phyloP scores from a whole-genome alignment of 345 rosid species.

The Aegle marmelos region DNA sequence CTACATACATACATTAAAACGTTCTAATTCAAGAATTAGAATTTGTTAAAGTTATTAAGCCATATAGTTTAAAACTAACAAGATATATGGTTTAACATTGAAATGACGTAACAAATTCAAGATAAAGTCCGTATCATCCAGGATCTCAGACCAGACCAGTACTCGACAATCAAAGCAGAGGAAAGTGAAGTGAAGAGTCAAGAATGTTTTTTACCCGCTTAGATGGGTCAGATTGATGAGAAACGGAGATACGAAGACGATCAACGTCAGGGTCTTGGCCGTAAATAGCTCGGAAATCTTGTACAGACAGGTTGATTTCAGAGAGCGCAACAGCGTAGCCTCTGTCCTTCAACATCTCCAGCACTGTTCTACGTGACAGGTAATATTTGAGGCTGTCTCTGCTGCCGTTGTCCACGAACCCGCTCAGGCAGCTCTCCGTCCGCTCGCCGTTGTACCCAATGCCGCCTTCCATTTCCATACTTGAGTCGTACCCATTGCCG shows the following conservation, averaged over 20 bases:
- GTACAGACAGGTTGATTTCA: slow-evolving; percentile 64
- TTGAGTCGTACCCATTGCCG: background rate
- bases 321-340: slow-evolving; percentile 61
- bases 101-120: too few species aligned
- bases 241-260: slow-evolving; percentile 56
- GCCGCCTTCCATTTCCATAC: background rate
- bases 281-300: slow-evolving; percentile 54
- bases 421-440: slow-evolving; percentile 42
- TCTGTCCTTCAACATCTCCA: slow-evolving; percentile 86
- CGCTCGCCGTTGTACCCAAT: slow-evolving; percentile 20
- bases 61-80: too few species aligned
- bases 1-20: too few species aligned
- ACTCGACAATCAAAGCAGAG: background rate
- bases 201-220: slow-evolving; percentile 44
- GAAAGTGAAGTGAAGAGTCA: background rate
- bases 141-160: background rate
- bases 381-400: slow-evolving; percentile 69
- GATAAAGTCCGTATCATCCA: too few species aligned
- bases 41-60: too few species aligned
- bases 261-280: slow-evolving; percentile 58
- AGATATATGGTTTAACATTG: too few species aligned
- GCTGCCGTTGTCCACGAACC: slow-evolving; percentile 54
- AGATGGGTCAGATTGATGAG: slow-evolving; percentile 48
- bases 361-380: slow-evolving; percentile 60
- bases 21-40: too few species aligned